These are phyloP conservation scores for bread wheat (Triticum aestivum) DNA, from an alignment of 176 grass and related monocot genomes.

Conservation along the genomic window IWGSC_CS_RefSeq_v2.1 NC_057808.1:188434805-188435304, in stretches of 20 bases:
- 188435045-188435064: constrained; percentile 10
- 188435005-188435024: not conserved
- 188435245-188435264: too few relatives aligned
- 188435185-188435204: not conserved
- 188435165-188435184: not conserved
- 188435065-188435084: not conserved
- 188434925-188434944: constrained; percentile 4
- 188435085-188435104: not conserved
- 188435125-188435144: not conserved
- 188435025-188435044: constrained; percentile 1
- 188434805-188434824: constrained; percentile 11
- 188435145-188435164: not conserved
- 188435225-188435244: not conserved
- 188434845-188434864: not conserved
- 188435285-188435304: too few relatives aligned
- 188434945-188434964: not conserved
- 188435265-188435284: too few relatives aligned
- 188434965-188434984: constrained; percentile 1
- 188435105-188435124: not conserved
- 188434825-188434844: not conserved
- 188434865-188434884: constrained; percentile 20
- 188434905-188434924: constrained; percentile 19
- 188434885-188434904: constrained; percentile 16
- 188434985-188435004: not conserved
- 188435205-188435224: constrained; percentile 17